A percentile compares a stretch with the other conserved stretches of the same genome.
phyloP scores from a whole-genome alignment of 164 flowering plant species.

The Vitis cinerea region DNA sequence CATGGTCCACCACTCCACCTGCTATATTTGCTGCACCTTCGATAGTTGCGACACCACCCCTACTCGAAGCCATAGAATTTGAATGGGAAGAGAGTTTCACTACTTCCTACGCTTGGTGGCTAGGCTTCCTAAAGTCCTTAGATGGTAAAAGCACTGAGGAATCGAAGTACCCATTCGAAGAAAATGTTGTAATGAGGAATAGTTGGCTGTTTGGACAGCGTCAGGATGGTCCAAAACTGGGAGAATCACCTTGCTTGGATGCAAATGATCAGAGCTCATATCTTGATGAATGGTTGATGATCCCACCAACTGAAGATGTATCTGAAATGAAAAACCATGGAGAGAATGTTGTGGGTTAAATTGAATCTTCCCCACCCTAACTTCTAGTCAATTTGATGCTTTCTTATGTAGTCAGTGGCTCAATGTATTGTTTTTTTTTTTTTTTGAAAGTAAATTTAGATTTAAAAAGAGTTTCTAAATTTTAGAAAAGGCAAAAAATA shows the following conservation, averaged over 20 bases:
- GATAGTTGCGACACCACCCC: neutral
- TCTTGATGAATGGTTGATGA: slow-evolving; percentile 12
- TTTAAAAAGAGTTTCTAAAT: no score
- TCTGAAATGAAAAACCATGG: neutral
- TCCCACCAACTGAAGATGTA: slow-evolving; percentile 2
- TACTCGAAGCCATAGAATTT: slow-evolving; percentile 12
- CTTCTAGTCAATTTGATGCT: no score
- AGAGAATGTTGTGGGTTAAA: no score
- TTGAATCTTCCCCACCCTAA: no score
- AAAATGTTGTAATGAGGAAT: neutral
- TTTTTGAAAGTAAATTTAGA: no score
- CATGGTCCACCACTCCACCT: slow-evolving; percentile 31
- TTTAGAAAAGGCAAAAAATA: no score
- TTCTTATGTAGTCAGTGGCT: no score
- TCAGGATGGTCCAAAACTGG: neutral
- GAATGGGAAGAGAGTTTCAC: slow-evolving; percentile 9
- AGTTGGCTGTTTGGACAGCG: neutral
- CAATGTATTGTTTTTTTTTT: no score
- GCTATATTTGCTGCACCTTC: slow-evolving; percentile 3
- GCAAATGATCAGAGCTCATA: slow-evolving; percentile 4
- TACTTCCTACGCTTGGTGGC: slow-evolving; percentile 26
- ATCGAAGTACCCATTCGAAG: neutral
- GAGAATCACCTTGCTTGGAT: neutral
- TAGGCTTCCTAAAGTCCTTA: slow-evolving; percentile 15
- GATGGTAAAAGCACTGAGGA: slow-evolving; percentile 1